These are phyloP conservation scores for Vigna reflexopilosa DNA, from an alignment of 306 rosid species.

Conservation along the genomic window DNA sequence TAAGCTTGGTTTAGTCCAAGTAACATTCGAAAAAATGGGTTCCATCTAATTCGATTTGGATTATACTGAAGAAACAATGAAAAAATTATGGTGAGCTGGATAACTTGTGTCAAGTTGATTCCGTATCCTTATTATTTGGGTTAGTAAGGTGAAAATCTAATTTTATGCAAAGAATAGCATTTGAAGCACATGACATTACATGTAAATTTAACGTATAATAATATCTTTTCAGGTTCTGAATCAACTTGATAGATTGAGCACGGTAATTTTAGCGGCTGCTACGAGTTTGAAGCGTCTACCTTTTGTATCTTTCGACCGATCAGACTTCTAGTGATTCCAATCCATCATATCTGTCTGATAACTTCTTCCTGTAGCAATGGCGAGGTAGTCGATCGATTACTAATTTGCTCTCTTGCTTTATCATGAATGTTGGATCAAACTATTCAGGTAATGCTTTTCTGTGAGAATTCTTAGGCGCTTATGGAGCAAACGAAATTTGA, in stretches of 20 bases:
- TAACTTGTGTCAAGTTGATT: not conserved
- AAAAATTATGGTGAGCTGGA: not conserved
- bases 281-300: not conserved
- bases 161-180: not conserved
- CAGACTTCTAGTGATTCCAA: not conserved
- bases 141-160: not conserved
- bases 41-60: not conserved
- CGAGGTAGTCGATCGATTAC: slow-evolving; percentile 5
- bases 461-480: not conserved
- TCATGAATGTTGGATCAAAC: not conserved
- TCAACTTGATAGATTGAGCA: not conserved
- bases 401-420: not conserved
- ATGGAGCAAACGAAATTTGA: not conserved
- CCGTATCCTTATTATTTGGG: not conserved
- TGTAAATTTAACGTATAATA: not conserved
- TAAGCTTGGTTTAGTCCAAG: not conserved
- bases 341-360: not conserved
- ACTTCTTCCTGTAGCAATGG: not conserved
- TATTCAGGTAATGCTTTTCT: not conserved
- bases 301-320: not conserved
- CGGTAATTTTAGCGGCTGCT: not conserved
- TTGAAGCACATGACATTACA: not conserved
- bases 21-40: not conserved
- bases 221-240: slow-evolving; percentile 7
- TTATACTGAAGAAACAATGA: not conserved